Evolutionary conservation across 768 basidiomycete species (phyloP).

Genomic region (Wakefieldia striispora): DNA sequence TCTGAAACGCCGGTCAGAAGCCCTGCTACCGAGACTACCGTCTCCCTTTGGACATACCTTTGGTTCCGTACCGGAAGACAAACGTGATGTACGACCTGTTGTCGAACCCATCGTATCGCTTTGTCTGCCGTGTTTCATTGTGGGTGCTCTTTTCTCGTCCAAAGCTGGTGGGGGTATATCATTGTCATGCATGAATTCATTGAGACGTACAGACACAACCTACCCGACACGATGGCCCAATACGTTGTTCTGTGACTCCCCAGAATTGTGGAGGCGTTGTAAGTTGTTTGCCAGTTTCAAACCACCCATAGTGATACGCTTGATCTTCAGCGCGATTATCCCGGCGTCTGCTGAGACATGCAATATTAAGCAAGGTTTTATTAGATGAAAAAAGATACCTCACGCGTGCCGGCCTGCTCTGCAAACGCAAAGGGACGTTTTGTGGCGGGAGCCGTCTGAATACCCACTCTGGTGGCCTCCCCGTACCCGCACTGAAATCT

Average conservation of each 20-base stretch:
- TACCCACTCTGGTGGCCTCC: conserved; percentile 48
- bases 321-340: conserved; percentile 53
- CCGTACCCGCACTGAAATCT: conserved; percentile 59
- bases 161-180: conserved; percentile 39
- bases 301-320: conserved; percentile 27
- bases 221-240: conserved; percentile 52
- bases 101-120: conserved; percentile 41
- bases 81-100: conserved; percentile 59
- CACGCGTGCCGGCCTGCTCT: conserved; percentile 39
- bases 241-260: conserved; percentile 35
- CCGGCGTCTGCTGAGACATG: conserved; percentile 39
- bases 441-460: conserved; percentile 47
- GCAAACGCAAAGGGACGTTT: conserved; percentile 66
- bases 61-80: conserved; percentile 61
- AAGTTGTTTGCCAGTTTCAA: conserved; percentile 43
- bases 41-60: conserved; percentile 36
- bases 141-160: conserved; percentile 41
- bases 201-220: conserved; percentile 2
- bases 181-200: conserved; percentile 2
- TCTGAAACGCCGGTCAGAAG: conserved; percentile 31
- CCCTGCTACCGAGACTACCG: neutral
- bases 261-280: conserved; percentile 36
- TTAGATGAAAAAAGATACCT: conserved; percentile 4
- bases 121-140: conserved; percentile 57
- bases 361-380: neutral